Conservation (phyloP, 805 yeast genomes). For the Pichia membranifaciens region DNA sequence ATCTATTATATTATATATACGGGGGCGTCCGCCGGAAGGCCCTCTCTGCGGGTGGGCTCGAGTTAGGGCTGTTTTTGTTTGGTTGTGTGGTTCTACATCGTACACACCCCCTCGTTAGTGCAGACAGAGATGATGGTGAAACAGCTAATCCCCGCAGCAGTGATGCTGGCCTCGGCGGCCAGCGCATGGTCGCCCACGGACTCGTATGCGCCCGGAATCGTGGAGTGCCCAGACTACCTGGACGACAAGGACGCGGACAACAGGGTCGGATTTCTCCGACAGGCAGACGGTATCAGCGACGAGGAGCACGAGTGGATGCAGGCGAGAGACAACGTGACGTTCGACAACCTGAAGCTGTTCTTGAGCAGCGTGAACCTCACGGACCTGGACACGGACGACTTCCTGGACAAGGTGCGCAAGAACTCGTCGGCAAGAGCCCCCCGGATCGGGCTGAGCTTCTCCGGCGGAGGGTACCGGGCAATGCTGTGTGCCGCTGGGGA, state of each 20-base stretch:
- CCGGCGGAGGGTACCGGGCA: conserved; percentile 91
- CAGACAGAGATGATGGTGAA: neutral
- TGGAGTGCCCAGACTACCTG: conserved; percentile 44
- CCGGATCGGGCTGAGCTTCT: conserved; percentile 54
- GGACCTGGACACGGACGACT: conserved; percentile 34
- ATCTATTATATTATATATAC: too few relatives aligned
- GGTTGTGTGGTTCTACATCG: too few relatives aligned
- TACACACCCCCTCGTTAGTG: too few relatives aligned
- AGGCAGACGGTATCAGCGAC: conserved; percentile 41
- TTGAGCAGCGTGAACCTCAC: conserved; percentile 41
- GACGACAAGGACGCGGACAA: conserved; percentile 16
- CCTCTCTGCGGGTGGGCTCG: too few relatives aligned
- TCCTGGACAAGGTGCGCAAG: conserved; percentile 29
- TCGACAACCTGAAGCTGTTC: conserved; percentile 40
- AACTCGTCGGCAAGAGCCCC: conserved; percentile 34
- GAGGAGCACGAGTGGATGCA: conserved; percentile 50
- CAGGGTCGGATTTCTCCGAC: conserved; percentile 33
- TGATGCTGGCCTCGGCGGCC: neutral
- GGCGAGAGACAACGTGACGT: conserved; percentile 41
- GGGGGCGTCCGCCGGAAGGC: too few relatives aligned
- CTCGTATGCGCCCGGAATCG: conserved; percentile 56
- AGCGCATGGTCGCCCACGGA: conserved; percentile 49
- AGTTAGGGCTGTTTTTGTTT: too few relatives aligned
- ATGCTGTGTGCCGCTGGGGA: conserved; percentile 84
- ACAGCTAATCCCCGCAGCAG: conserved; percentile 7